Percentiles rank a stretch among this genome's conserved stretches.
Conservation (phyloP, 495 filamentous ascomycete species). For the Xylaria cubensis region DNA sequence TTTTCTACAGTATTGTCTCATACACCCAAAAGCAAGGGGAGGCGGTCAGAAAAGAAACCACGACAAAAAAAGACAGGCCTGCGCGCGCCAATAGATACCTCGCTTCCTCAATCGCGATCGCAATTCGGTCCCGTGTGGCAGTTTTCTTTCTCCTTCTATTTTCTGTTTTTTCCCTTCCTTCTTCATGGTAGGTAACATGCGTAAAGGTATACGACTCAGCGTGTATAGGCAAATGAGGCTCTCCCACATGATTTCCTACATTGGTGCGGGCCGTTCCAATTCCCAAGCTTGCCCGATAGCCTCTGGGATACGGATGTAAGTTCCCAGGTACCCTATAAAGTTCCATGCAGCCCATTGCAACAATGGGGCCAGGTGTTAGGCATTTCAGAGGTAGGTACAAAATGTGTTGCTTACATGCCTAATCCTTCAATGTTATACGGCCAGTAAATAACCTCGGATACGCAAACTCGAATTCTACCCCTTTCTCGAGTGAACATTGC, state of each 20-base stretch:
- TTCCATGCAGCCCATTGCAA: conserved; percentile 10
- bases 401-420: neutral
- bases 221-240: conserved; percentile 3
- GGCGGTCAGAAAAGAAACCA: conserved; percentile 14
- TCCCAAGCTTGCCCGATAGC: neutral
- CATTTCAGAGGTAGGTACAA: neutral
- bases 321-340: neutral
- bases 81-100: neutral
- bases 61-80: neutral
- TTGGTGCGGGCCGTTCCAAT: conserved; percentile 11
- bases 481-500: neutral
- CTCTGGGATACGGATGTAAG: neutral
- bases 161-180: neutral
- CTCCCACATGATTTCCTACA: neutral
- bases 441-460: neutral
- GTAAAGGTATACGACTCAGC: neutral
- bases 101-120: neutral
- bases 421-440: neutral
- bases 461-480: neutral
- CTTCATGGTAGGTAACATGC: neutral
- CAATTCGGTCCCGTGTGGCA: conserved; percentile 3
- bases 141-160: neutral
- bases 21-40: neutral
- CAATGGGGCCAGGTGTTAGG: conserved; percentile 16
- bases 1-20: neutral